Percentiles rank a stretch among this genome's conserved stretches.
Evolutionary conservation across 345 rosid species (phyloP).

Genomic region (Eucalyptus albens): DNA sequence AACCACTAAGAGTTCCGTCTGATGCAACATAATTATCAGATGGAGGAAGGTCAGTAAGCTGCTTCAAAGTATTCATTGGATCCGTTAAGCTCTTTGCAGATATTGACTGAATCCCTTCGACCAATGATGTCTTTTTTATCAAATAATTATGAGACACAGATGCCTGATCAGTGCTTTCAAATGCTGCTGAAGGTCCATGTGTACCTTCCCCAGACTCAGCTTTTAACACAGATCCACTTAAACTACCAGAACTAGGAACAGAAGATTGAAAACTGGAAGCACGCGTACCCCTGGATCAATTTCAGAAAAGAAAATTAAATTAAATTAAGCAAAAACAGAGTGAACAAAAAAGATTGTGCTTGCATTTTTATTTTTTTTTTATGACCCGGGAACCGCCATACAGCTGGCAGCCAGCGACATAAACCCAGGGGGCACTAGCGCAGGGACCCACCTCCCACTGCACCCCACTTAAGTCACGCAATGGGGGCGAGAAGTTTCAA

Average conservation of each 20-base stretch:
- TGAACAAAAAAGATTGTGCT: neutral
- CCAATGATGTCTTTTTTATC: conserved; percentile 14
- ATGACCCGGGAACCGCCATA: too few species aligned
- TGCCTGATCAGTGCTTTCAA: conserved; percentile 21
- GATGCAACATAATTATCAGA: conserved; percentile 10
- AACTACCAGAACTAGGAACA: conserved; percentile 12
- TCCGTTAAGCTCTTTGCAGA: conserved; percentile 17
- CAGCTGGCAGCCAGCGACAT: too few species aligned
- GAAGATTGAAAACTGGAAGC: conserved; percentile 3
- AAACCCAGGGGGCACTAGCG: too few species aligned
- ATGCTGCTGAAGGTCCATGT: conserved; percentile 28
- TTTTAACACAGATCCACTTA: conserved; percentile 42
- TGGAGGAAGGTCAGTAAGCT: conserved; percentile 5
- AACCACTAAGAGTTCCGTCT: conserved; percentile 6
- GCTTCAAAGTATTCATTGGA: conserved; percentile 13
- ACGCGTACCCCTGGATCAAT: conserved; percentile 21
- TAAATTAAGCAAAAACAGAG: neutral
- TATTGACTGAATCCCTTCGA: conserved; percentile 12
- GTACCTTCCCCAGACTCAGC: conserved; percentile 16
- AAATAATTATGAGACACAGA: conserved; percentile 8
- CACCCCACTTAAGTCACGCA: too few species aligned
- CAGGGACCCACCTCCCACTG: too few species aligned
- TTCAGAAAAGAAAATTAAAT: neutral
- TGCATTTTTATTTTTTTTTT: neutral
- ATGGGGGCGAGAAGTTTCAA: too few species aligned